These are phyloP conservation scores for Citrus hindsii DNA, from an alignment of 345 rosid genomes.

Conservation along the genomic window DNA sequence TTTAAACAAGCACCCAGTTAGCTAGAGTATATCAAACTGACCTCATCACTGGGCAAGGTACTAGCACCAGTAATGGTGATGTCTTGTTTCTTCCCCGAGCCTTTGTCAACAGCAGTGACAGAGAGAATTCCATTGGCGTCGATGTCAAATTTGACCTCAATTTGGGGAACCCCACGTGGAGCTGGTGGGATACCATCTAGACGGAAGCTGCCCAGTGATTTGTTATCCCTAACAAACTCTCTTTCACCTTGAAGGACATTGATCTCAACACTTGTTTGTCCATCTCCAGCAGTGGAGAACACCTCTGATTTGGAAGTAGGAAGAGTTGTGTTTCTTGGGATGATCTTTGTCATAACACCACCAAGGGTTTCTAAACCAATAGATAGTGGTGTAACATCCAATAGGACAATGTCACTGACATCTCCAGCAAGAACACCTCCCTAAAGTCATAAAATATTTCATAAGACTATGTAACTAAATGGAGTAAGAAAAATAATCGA, in stretches of 20 bases:
- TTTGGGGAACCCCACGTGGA: slow-evolving; percentile 92
- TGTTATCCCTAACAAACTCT: slow-evolving; percentile 95
- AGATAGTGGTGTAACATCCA: slow-evolving; percentile 86
- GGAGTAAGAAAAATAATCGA: background rate
- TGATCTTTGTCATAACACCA: slow-evolving; percentile 97
- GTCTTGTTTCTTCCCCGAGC: slow-evolving; percentile 93
- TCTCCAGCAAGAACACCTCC: slow-evolving; percentile 97
- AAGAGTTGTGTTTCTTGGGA: slow-evolving; percentile 86
- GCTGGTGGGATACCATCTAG: slow-evolving; percentile 81
- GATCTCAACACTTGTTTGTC: slow-evolving; percentile 97
- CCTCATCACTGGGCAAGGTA: slow-evolving; percentile 56
- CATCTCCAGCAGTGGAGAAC: slow-evolving; percentile 98
- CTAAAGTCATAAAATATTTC: slow-evolving; percentile 26
- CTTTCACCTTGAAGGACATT: slow-evolving; percentile 97
- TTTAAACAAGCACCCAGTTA: background rate
- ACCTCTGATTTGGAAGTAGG: slow-evolving; percentile 99
- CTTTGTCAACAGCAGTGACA: slow-evolving; percentile 82
- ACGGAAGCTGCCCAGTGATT: slow-evolving; percentile 79
- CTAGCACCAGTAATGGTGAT: slow-evolving; percentile 94
- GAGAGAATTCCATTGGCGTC: slow-evolving; percentile 96
- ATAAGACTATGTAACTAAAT: too few species aligned
- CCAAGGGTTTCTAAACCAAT: slow-evolving; percentile 95
- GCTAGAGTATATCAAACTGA: slow-evolving; percentile 13
- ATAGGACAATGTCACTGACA: slow-evolving; percentile 91
- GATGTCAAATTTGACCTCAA: slow-evolving; percentile 90